Evolutionary conservation across 2,329 filamentous ascomycete genomes (phyloP).

Genomic region (Apiospora marii): DNA sequence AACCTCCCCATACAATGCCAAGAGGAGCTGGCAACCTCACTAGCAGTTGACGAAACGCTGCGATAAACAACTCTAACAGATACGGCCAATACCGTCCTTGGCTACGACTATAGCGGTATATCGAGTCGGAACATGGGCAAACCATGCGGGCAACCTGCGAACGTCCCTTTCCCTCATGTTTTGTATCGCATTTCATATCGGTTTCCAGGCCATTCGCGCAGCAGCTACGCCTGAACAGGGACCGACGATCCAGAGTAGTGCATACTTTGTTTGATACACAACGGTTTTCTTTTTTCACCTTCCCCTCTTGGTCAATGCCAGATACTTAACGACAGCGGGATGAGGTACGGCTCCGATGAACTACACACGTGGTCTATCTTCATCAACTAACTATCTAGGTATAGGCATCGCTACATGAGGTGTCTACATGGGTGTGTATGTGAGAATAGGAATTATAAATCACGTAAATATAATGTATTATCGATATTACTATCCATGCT

Average conservation of each 20-base stretch:
- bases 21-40: neutral
- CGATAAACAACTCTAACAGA: neutral
- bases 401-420: too few relatives aligned
- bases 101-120: neutral
- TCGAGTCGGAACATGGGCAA: neutral
- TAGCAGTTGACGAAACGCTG: neutral
- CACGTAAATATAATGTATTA: too few relatives aligned
- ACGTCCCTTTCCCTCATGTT: neutral
- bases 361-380: neutral
- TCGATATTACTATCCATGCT: too few relatives aligned
- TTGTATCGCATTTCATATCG: neutral
- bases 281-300: neutral
- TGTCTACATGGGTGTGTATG: too few relatives aligned
- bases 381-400: too few relatives aligned
- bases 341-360: neutral
- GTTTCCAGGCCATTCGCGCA: neutral
- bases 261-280: neutral
- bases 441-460: too few relatives aligned
- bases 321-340: neutral
- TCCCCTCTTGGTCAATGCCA: neutral
- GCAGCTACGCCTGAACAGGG: constrained; percentile 6
- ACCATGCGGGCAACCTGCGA: neutral
- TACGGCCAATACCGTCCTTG: neutral
- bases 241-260: neutral
- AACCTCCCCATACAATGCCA: constrained; percentile 9